phyloP scores from a whole-genome alignment of 148 eudicot genomes.

The Suaeda aralocaspica region DNA sequence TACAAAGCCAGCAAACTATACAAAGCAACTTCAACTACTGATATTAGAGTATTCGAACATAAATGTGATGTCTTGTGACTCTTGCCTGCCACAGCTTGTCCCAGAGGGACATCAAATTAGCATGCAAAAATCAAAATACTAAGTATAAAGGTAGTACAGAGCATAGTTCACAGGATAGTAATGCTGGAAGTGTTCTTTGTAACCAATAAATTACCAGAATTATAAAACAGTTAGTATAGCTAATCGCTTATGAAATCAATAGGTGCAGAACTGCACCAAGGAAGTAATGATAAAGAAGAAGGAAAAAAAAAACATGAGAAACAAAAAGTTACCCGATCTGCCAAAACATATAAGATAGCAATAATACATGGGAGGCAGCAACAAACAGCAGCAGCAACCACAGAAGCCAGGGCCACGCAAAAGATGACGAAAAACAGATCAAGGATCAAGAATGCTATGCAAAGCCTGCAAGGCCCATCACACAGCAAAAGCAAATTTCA shows the following conservation, averaged over 20 bases:
- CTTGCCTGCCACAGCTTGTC: neutral
- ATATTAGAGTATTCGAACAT: neutral
- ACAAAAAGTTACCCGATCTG: conserved; percentile 50
- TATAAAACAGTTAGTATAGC: neutral
- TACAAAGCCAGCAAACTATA: neutral
- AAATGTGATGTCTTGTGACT: neutral
- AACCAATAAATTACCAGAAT: neutral
- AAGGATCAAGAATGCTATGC: conserved; percentile 56
- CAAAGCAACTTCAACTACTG: neutral
- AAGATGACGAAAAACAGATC: conserved; percentile 68
- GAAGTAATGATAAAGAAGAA: neutral
- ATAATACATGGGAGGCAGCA: conserved; percentile 78
- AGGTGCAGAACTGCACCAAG: neutral
- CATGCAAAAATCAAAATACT: neutral
- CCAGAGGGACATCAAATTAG: neutral
- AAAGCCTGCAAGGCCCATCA: conserved; percentile 48
- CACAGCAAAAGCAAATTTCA: neutral
- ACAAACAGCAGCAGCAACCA: conserved; percentile 68
- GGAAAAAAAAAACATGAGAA: conserved; percentile 1
- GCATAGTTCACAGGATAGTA: neutral
- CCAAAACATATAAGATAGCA: conserved; percentile 58
- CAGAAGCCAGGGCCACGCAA: conserved; percentile 68
- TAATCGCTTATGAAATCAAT: neutral
- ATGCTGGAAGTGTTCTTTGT: neutral
- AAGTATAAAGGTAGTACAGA: neutral